These are phyloP conservation scores for Podila epigama DNA, from an alignment of 192 early-diverging fungal genomes.

Conservation along the genomic window DNA sequence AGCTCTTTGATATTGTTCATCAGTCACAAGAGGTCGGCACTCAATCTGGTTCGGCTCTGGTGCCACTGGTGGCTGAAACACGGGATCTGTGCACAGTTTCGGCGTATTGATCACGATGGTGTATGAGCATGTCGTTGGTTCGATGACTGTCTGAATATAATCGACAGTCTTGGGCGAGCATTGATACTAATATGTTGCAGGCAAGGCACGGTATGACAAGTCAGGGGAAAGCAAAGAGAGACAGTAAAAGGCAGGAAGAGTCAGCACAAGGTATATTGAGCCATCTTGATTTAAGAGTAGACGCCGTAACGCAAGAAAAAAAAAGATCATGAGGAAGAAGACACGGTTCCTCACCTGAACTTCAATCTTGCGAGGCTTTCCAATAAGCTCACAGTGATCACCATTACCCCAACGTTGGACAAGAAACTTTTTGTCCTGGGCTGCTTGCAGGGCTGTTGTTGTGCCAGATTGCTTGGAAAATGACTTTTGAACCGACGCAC, in stretches of 20 bases:
- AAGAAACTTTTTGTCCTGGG: slow-evolving; percentile 65
- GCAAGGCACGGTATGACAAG: not conserved
- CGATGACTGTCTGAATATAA: slow-evolving; percentile 69
- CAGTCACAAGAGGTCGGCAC: slow-evolving; percentile 70
- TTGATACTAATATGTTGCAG: slow-evolving; percentile 66
- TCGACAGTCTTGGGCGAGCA: slow-evolving; percentile 69
- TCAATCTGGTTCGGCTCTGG: slow-evolving; percentile 62
- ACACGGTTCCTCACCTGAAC: slow-evolving; percentile 61
- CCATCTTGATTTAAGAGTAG: not conserved
- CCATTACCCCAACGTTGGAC: slow-evolving; percentile 79
- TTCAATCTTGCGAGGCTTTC: slow-evolving; percentile 71
- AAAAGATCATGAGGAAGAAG: not conserved
- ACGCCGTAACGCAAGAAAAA: not conserved
- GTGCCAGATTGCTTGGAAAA: not conserved
- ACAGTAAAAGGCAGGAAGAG: not conserved
- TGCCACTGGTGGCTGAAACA: slow-evolving; percentile 52
- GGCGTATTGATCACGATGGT: slow-evolving; percentile 80
- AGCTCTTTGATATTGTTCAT: slow-evolving; percentile 51
- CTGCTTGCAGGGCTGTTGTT: slow-evolving; percentile 44
- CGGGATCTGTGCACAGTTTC: slow-evolving; percentile 70
- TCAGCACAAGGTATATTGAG: not conserved
- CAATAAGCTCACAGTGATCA: slow-evolving; percentile 76
- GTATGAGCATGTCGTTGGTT: slow-evolving; percentile 77
- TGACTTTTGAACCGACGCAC: slow-evolving; percentile 11
- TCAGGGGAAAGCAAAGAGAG: not conserved